Conservation (phyloP, 2,329 filamentous ascomycete genomes). For the Fusarium robinianum region DNA sequence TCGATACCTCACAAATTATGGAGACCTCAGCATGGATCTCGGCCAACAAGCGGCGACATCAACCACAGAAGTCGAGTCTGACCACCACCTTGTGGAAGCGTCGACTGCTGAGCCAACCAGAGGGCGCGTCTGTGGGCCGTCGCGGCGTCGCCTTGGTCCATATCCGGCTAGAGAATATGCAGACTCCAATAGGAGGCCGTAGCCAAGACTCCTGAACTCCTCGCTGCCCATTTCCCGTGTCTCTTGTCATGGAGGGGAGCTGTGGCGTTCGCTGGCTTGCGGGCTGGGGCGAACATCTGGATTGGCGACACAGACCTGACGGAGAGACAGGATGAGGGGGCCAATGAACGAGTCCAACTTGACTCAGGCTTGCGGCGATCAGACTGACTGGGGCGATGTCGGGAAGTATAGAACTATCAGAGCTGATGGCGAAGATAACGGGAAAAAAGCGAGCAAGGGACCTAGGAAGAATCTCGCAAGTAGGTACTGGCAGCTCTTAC, state of each 20-base stretch:
- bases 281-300: not conserved
- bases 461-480: no score
- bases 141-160: constrained; percentile 1
- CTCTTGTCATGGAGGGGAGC: constrained; percentile 10
- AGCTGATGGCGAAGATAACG: no score
- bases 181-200: constrained; percentile 9
- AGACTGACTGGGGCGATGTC: no score
- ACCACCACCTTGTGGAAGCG: constrained; percentile 9
- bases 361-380: constrained; percentile 21
- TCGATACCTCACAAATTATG: no score
- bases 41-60: no score
- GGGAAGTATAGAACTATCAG: no score
- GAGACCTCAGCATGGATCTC: no score
- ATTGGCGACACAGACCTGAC: constrained; percentile 6
- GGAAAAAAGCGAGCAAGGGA: no score
- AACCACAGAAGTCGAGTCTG: constrained; percentile 10
- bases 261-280: constrained; percentile 21
- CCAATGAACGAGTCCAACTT: constrained; percentile 15
- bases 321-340: constrained; percentile 1
- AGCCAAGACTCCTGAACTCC: constrained; percentile 7
- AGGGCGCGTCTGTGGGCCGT: constrained; percentile 6
- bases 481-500: no score
- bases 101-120: constrained; percentile 3
- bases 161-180: constrained; percentile 10
- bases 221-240: not conserved